These are phyloP conservation scores for Aspergillus cejpii DNA, from an alignment of 2,329 filamentous ascomycete species.

Conservation along the genomic window DNA sequence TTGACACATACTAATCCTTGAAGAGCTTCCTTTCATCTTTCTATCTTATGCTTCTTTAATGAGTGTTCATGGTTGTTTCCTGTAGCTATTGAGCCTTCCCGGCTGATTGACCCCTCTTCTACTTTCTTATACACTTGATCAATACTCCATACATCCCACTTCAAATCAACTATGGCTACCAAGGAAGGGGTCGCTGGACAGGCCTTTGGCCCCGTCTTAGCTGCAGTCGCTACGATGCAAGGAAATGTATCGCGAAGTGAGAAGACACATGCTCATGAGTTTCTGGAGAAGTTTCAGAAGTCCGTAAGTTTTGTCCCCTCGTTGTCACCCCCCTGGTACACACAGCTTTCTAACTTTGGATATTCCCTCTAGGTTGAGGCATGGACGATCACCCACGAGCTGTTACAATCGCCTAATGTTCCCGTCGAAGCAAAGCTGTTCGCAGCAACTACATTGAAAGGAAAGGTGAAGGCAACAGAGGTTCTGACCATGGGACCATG, in stretches of 20 bases:
- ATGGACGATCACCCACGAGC: conserved; percentile 80
- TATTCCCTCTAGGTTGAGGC: conserved; percentile 62
- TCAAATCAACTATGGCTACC: conserved; percentile 56
- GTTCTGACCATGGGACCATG: conserved; percentile 4
- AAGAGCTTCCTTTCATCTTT: conserved; percentile 6
- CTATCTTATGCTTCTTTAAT: conserved; percentile 16
- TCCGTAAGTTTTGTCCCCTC: conserved; percentile 58
- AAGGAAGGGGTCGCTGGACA: conserved; percentile 57
- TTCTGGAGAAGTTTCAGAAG: conserved; percentile 93
- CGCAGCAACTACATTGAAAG: conserved; percentile 92
- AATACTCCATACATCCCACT: conserved; percentile 24
- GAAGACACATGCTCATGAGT: conserved; percentile 87
- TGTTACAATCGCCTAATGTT: conserved; percentile 69
- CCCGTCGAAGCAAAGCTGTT: conserved; percentile 86
- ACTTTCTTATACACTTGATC: conserved; percentile 9
- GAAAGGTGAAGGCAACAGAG: conserved; percentile 63
- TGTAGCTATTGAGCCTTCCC: conserved; percentile 21
- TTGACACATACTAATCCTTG: not conserved
- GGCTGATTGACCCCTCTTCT: conserved; percentile 23
- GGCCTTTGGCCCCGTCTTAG: conserved; percentile 76
- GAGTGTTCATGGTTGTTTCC: conserved; percentile 18
- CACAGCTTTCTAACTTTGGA: conserved; percentile 12
- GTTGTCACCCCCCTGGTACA: conserved; percentile 15
- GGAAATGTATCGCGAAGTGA: conserved; percentile 70
- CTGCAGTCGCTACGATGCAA: conserved; percentile 85